A percentile compares a stretch with the other conserved stretches of the same genome.
phyloP scores from a whole-genome alignment of 768 basidiomycete genomes.

The Sporobolomyces pararoseus region DNA sequence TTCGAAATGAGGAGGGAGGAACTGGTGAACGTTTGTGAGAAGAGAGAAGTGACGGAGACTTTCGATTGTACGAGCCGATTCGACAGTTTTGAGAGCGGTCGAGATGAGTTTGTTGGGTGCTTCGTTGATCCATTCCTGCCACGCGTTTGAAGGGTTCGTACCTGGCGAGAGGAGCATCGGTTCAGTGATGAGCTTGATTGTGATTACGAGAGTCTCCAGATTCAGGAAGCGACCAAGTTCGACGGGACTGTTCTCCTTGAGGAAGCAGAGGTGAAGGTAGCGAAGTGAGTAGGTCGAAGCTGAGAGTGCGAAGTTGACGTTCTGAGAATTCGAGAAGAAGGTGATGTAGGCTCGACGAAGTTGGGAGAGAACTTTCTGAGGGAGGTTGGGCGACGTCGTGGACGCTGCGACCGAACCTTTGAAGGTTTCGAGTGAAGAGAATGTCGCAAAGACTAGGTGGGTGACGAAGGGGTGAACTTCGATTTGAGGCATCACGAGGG shows the following conservation, averaged over 20 bases:
- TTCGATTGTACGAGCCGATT: not conserved
- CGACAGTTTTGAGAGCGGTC: not conserved
- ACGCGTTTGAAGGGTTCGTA: not conserved
- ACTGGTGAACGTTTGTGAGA: not conserved
- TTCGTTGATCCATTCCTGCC: not conserved
- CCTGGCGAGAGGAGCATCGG: not conserved
- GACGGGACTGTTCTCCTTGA: not conserved
- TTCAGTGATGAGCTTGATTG: not conserved
- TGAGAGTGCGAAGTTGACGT: not conserved
- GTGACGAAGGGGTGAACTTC: not conserved
- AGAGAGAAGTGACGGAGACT: not conserved
- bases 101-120: not conserved
- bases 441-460: not conserved
- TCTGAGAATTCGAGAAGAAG: not conserved
- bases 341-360: not conserved
- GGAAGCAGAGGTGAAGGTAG: not conserved
- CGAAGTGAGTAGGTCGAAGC: not conserved
- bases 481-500: not conserved
- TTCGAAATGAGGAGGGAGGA: not conserved
- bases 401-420: not conserved
- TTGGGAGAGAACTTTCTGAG: not conserved
- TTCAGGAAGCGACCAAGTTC: not conserved
- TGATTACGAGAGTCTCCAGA: not conserved
- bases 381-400: not conserved
- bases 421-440: not conserved